Base-by-base conservation (phyloP, 225 moss, liverwort and hornwort genomes). In the Ulota crispa region DNA sequence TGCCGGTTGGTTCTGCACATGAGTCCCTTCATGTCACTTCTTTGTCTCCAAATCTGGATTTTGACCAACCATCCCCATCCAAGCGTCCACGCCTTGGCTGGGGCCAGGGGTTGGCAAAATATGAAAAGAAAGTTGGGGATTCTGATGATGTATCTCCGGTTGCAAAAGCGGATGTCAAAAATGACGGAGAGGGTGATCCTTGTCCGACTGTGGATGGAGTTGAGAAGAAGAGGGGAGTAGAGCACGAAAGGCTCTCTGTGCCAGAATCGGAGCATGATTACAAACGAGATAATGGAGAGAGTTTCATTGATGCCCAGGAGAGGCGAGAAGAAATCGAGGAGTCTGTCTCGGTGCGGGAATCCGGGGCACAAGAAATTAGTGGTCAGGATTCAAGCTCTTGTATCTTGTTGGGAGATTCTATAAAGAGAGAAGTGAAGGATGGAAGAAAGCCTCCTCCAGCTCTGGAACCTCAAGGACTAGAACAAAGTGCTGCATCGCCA, bases 21-120 rank as follows among this genome's bases (percentile, higher is more conserved):
- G 70, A 91, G 73, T 61, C 60, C 16, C 78, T 72, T 54, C 65
- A 70, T 68, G 53, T 82, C 20, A 39, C 63, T 41, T 43, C 80
- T 34, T 26, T 83, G 45, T 74, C 84, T 66, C 75, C 72, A 32
- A 87, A 64, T 60, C 76, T 76, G 47, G 89, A 89, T 53, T 55
- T 77, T 61, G 87, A 78, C 24, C 89, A 87, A 34, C 78, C 86
- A 78, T 89, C 89, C 21, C 89, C 87, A 50, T 85, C 84, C 54
- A 92, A 92, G 73, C 89, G 91, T 74, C 87, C 87, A 20, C 91
- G 91, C 24, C 89, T 92, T 77, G 91, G 91, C 37, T 92, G 91
- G 91, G 91, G 91, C 73, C 91, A 92, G 64, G 91, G 91, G 3
- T 68, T 92, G 83, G 91, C 91, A 36, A 92, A 92, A 67, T 92